Evolutionary conservation across 1,139 yeast genomes (phyloP).

Genomic region (Lodderomyces pseudojiufengensis): DNA sequence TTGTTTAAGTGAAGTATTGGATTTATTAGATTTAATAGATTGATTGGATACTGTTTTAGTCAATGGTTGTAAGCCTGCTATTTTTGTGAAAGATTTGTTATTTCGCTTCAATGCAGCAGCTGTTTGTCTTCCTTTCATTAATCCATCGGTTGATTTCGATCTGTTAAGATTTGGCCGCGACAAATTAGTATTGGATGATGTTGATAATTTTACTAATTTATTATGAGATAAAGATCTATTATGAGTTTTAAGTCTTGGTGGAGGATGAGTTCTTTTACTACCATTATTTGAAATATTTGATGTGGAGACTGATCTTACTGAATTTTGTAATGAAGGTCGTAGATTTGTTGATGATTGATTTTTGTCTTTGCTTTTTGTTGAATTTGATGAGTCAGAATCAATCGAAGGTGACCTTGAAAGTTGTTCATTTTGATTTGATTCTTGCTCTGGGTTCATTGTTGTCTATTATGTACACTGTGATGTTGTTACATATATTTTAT

Average conservation of each 20-base stretch:
- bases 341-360: slow-evolving; percentile 2
- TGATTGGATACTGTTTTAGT: slow-evolving; percentile 36
- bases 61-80: slow-evolving; percentile 37
- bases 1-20: slow-evolving; percentile 36
- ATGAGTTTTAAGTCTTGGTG: slow-evolving; percentile 13
- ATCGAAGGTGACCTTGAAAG: slow-evolving; percentile 6
- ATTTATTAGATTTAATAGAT: slow-evolving; percentile 29
- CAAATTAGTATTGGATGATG: slow-evolving; percentile 10
- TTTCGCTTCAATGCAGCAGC: slow-evolving; percentile 29
- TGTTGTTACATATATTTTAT: too few relatives aligned
- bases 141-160: slow-evolving; percentile 44
- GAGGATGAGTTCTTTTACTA: slow-evolving; percentile 10
- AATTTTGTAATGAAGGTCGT: slow-evolving; percentile 8
- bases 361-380: slow-evolving; percentile 1
- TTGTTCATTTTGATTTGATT: slow-evolving; percentile 1
- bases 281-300: slow-evolving; percentile 9
- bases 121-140: slow-evolving; percentile 21
- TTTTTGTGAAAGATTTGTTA: slow-evolving; percentile 36
- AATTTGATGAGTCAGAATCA: slow-evolving; percentile 9
- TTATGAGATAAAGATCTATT: slow-evolving; percentile 35
- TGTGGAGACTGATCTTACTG: slow-evolving; percentile 10
- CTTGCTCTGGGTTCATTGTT: slow-evolving; percentile 2
- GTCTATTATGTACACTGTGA: too few relatives aligned
- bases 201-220: slow-evolving; percentile 19
- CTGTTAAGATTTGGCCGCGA: slow-evolving; percentile 34